phyloP scores from a whole-genome alignment of 176 grass and related monocot genomes.

The Rhipidocladum racemiflorum region DNA sequence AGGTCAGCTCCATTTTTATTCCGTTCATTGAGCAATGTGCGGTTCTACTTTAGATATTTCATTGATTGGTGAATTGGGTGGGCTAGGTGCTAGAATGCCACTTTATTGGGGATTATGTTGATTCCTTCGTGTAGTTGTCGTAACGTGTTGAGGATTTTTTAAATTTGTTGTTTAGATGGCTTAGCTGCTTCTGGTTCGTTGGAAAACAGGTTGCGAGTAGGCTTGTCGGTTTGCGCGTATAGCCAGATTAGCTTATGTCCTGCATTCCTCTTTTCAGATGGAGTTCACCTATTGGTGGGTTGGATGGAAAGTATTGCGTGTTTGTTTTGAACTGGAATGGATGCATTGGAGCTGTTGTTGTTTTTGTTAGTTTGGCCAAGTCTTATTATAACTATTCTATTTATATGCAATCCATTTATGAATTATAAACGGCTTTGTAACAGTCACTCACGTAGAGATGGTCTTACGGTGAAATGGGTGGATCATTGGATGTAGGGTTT shows the following conservation, averaged over 20 bases:
- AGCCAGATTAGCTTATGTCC: not conserved
- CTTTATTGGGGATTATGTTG: not conserved
- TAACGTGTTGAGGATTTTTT: not conserved
- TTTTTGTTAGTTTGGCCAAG: not conserved
- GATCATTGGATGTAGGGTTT: not conserved
- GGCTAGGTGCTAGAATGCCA: not conserved
- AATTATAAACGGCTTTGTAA: not conserved
- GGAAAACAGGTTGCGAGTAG: not conserved
- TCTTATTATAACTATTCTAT: not conserved
- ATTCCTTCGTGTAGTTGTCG: not conserved
- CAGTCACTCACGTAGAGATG: not conserved
- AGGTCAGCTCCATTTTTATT: constrained; percentile 7
- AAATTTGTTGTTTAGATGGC: constrained; percentile 12
- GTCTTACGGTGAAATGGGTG: not conserved
- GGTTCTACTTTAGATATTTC: not conserved
- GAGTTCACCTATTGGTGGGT: too few relatives aligned
- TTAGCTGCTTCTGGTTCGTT: not conserved
- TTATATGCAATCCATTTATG: not conserved
- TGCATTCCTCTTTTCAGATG: too few relatives aligned
- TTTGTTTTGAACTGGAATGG: too few relatives aligned
- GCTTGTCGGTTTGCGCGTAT: not conserved
- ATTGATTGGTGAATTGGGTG: constrained; percentile 23
- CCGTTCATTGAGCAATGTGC: not conserved
- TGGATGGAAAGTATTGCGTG: too few relatives aligned
- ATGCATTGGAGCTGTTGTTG: not conserved